Conservation (phyloP, 495 filamentous ascomycete species). For the Hypoxylon lenormandii region DNA sequence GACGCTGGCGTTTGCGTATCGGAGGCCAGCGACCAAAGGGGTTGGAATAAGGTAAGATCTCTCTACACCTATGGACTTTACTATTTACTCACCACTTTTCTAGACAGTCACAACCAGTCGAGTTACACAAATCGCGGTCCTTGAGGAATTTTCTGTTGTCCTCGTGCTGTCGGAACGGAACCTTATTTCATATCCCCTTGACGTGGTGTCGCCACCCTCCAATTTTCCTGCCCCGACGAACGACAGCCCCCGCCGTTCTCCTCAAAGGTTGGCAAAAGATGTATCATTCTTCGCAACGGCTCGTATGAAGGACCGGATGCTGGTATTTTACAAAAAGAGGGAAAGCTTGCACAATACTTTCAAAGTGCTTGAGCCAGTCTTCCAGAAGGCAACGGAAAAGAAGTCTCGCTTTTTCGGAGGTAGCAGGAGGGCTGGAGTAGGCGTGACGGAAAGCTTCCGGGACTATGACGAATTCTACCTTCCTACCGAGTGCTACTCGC, state of each 20-base stretch:
- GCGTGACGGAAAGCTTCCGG: conserved; percentile 93
- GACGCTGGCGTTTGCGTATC: conserved; percentile 93
- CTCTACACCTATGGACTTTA: conserved; percentile 9
- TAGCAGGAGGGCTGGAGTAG: conserved; percentile 61
- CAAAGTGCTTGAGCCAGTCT: conserved; percentile 94
- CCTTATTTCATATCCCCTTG: conserved; percentile 92
- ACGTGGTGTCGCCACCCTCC: conserved; percentile 81
- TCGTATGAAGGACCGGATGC: conserved; percentile 92
- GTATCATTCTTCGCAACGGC: conserved; percentile 96
- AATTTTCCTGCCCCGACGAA: conserved; percentile 69
- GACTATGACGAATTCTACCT: conserved; percentile 99
- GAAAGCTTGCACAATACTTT: conserved; percentile 91
- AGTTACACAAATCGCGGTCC: conserved; percentile 92
- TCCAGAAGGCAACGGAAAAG: conserved; percentile 85
- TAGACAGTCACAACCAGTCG: conserved; percentile 77
- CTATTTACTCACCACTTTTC: conserved; percentile 26
- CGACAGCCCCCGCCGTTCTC: conserved; percentile 77
- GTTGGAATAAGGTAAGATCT: conserved; percentile 80
- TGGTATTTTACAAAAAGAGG: conserved; percentile 96
- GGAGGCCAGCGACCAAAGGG: conserved; percentile 83
- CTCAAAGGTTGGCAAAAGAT: conserved; percentile 92
- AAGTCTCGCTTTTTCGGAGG: conserved; percentile 75
- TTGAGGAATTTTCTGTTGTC: conserved; percentile 94
- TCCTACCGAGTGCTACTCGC: conserved; percentile 91
- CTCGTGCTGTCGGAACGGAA: conserved; percentile 90